A percentile compares a stretch with the other conserved stretches of the same genome.
Evolutionary conservation across 2,329 filamentous ascomycete genomes (phyloP).

Genomic region (Fusarium sp.): DNA sequence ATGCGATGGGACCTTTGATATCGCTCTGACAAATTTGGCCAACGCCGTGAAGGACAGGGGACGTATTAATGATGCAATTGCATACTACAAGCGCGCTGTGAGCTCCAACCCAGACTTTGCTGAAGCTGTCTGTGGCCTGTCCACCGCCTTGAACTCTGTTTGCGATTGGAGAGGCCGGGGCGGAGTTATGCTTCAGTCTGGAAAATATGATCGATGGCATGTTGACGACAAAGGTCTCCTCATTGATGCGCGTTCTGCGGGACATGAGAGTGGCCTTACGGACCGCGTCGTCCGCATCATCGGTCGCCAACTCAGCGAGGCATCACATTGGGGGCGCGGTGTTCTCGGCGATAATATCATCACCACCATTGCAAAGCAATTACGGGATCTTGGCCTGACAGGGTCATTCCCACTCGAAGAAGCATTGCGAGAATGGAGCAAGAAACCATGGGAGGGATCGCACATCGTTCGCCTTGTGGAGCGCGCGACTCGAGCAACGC

Average conservation of each 20-base stretch:
- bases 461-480: slow-evolving; percentile 86
- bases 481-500: slow-evolving; percentile 80
- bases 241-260: slow-evolving; percentile 73
- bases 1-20: slow-evolving; percentile 95
- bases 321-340: slow-evolving; percentile 86
- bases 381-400: slow-evolving; percentile 55
- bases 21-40: slow-evolving; percentile 93
- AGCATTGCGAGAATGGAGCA: slow-evolving; percentile 71
- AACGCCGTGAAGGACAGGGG: slow-evolving; percentile 99
- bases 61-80: slow-evolving; percentile 89
- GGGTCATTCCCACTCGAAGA: slow-evolving; percentile 51
- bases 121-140: slow-evolving; percentile 94
- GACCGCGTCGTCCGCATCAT: slow-evolving; percentile 93
- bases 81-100: slow-evolving; percentile 91
- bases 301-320: slow-evolving; percentile 85
- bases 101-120: slow-evolving; percentile 94
- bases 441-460: slow-evolving; percentile 88
- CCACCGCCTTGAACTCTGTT: slow-evolving; percentile 94
- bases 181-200: slow-evolving; percentile 80
- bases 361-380: slow-evolving; percentile 60
- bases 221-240: slow-evolving; percentile 88
- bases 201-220: slow-evolving; percentile 89
- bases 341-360: slow-evolving; percentile 69
- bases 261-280: slow-evolving; percentile 81
- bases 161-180: slow-evolving; percentile 94